A percentile compares a stretch with the other conserved stretches of the same genome.
Evolutionary conservation across 169 alveolate genomes (phyloP).

Genomic region (Theileria luwenshuni): DNA sequence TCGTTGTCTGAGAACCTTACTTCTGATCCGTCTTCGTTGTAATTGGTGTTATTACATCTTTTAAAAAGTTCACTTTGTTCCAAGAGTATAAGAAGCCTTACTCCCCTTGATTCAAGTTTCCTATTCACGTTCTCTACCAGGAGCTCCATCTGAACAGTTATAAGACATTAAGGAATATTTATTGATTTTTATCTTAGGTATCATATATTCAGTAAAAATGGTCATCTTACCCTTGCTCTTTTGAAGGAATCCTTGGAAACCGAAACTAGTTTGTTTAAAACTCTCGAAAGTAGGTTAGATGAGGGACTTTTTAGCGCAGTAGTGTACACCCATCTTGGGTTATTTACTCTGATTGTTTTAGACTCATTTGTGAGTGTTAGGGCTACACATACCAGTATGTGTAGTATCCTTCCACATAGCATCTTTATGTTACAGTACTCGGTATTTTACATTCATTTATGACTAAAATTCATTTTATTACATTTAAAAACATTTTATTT

Average conservation of each 20-base stretch:
- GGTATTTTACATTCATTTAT: no score
- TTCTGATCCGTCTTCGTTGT: constrained; percentile 48
- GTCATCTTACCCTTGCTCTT: background rate
- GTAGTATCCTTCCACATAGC: constrained; percentile 1
- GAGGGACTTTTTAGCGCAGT: constrained; percentile 4
- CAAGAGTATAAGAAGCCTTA: constrained; percentile 41
- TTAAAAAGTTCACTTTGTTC: constrained; percentile 61
- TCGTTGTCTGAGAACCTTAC: constrained; percentile 53
- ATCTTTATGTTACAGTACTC: background rate
- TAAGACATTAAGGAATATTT: no score
- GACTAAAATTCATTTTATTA: no score
- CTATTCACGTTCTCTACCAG: constrained; percentile 58
- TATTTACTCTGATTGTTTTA: background rate
- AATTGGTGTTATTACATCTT: constrained; percentile 21
- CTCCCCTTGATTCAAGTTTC: background rate
- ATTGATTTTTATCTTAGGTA: background rate
- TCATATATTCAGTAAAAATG: background rate
- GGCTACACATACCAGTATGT: constrained; percentile 12
- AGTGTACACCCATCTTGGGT: background rate
- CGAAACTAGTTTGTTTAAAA: constrained; percentile 14
- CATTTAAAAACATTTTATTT: no score
- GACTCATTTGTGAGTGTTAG: background rate
- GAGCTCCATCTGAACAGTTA: constrained; percentile 40
- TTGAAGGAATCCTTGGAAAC: constrained; percentile 14
- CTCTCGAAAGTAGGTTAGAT: background rate